Evolutionary conservation across 768 basidiomycete genomes (phyloP), one percentile per base, ranked within the genome.

Genomic region (Pisolithus sp.): DNA sequence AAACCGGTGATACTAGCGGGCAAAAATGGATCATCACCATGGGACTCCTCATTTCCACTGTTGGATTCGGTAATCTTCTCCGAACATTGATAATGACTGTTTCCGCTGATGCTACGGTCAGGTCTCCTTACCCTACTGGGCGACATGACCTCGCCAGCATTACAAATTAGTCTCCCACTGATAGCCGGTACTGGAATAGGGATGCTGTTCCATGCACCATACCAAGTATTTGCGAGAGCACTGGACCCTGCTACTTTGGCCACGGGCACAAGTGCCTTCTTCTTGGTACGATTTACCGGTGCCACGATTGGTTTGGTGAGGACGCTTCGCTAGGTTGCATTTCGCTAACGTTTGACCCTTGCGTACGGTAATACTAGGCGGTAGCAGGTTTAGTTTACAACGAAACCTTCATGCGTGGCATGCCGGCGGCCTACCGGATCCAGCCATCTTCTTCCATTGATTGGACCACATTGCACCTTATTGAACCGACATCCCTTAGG

Each of bases 121-220:
- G 89, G 86, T 31, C 75, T 90, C 51, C 72, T 93, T 62, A 79
- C 73, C 54, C 61, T 83, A 34, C 74, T 93, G 53, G 65, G 83
- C 53, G 81, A 81, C 52, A 61, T 71, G 46, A 75, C 86, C 8
- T 61, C 68, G 39, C 61, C 68, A 30, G 56, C 66, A 15, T 53
- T 70, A 36, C 82, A 88, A 64, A 64, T 70, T 37, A 49, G 74
- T n/a, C 85, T 78, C 63, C 83, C 87, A 7, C 68, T 92, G 37
- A 71, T 90, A 52, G 79, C 85, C 45, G 90, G 90, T 15, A 67
- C 88, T 31, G 89, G 89, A 9, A 63, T 93, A 52, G 89, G 90
- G 37, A 83, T 91, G 80, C 71, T 91, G 24, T 90, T 91, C 68
- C 89, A 91, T 62, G 83, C 89, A 0, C 90, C 90, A 7, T 90